Conservation (phyloP, 2,329 filamentous ascomycete species). For the Sclerotinia minor region DNA sequence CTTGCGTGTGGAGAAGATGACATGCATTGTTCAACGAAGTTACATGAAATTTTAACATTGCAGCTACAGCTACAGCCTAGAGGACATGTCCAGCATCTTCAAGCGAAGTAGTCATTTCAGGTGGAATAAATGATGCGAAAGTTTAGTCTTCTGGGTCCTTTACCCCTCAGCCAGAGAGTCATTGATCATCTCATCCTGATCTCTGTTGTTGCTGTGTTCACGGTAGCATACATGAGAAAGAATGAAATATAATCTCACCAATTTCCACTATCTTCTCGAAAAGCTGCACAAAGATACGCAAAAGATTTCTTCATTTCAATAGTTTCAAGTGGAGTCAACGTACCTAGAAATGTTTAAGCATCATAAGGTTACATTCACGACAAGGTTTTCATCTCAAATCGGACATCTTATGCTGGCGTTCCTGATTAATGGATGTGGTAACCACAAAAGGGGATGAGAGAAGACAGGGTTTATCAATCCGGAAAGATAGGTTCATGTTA, state of each 20-base stretch:
- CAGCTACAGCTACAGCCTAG: background rate
- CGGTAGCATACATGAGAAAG: background rate
- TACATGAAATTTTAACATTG: background rate
- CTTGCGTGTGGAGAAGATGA: constrained; percentile 7
- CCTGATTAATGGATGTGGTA: constrained; percentile 1
- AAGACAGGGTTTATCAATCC: background rate
- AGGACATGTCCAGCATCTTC: background rate
- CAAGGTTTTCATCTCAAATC: constrained; percentile 17
- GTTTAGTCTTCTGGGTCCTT: background rate
- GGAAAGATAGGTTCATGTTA: constrained; percentile 2
- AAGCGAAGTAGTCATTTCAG: background rate
- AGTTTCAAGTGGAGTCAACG: constrained; percentile 13
- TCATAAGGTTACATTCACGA: constrained; percentile 13
- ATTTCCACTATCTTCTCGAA: constrained; percentile 3
- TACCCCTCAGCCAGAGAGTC: background rate
- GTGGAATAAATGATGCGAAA: background rate
- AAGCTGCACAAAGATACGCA: constrained; percentile 11
- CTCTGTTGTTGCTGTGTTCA: background rate
- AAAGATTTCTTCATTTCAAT: constrained; percentile 19
- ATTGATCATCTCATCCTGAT: background rate
- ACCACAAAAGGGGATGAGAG: background rate
- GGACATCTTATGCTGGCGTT: constrained; percentile 16
- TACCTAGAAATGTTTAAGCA: background rate
- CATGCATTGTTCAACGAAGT: constrained; percentile 16
- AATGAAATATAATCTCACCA: background rate